These are phyloP conservation scores for Fraxinus nigra DNA, from an alignment of 305 asterid genomes.

Conservation along the genomic window DNA sequence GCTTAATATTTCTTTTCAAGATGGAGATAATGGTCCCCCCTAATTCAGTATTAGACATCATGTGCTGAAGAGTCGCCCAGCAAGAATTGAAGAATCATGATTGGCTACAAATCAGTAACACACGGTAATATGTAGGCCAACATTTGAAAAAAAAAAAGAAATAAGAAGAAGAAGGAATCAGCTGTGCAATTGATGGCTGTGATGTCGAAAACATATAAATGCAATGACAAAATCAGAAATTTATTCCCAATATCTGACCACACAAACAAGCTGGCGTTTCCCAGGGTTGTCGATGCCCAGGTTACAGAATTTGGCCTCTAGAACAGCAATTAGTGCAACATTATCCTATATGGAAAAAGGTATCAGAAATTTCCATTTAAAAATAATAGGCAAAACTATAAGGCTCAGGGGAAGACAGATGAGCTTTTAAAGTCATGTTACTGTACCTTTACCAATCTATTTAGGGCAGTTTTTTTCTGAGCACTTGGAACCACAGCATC, in stretches of 20 bases:
- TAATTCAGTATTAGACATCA: neutral
- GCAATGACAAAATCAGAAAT: neutral
- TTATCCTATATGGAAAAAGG: slow-evolving; percentile 61
- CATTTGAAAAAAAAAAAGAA: too few species aligned
- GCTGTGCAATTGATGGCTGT: neutral
- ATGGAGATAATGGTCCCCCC: neutral
- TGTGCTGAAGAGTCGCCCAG: neutral
- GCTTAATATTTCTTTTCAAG: neutral
- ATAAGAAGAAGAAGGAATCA: neutral
- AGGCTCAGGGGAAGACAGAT: neutral
- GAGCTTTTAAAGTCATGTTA: neutral
- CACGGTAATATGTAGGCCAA: neutral
- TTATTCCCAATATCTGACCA: slow-evolving; percentile 47
- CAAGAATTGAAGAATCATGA: neutral
- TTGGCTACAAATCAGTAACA: neutral
- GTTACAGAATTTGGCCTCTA: slow-evolving; percentile 84
- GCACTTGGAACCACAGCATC: slow-evolving; percentile 81
- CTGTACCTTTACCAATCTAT: slow-evolving; percentile 81
- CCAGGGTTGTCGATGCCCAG: slow-evolving; percentile 77
- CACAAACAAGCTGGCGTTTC: slow-evolving; percentile 95
- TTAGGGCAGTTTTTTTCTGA: slow-evolving; percentile 73
- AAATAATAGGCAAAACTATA: neutral
- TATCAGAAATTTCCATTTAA: slow-evolving; percentile 11
- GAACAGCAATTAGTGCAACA: slow-evolving; percentile 75
- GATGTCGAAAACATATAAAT: neutral